phyloP scores from a whole-genome alignment of 495 filamentous ascomycete species.

The Podospora tetraspora region DNA sequence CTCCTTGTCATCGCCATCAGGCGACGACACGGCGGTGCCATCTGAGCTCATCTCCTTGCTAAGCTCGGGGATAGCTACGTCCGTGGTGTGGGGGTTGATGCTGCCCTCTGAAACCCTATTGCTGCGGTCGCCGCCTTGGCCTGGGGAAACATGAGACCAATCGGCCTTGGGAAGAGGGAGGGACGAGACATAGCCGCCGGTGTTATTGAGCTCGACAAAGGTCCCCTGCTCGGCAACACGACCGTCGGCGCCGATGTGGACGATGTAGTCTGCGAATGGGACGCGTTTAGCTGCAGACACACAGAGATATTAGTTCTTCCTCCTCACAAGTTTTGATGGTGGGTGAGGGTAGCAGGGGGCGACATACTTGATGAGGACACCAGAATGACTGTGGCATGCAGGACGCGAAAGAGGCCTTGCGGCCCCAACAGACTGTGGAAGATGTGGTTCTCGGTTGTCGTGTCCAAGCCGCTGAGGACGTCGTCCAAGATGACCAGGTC shows the following conservation, averaged over 20 bases:
- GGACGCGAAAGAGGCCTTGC: constrained; percentile 36
- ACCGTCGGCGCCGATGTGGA: constrained; percentile 45
- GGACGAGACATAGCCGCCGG: constrained; percentile 21
- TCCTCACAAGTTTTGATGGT: no score
- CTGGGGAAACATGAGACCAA: constrained; percentile 10
- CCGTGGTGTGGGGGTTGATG: no score
- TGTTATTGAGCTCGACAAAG: constrained; percentile 26
- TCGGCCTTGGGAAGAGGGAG: constrained; percentile 19
- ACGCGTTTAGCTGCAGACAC: constrained; percentile 22
- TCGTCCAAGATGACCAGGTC: constrained; percentile 25
- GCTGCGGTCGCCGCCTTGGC: not conserved
- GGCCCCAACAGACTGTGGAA: constrained; percentile 51
- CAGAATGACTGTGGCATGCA: constrained; percentile 49
- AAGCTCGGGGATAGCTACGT: no score
- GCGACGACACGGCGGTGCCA: not conserved
- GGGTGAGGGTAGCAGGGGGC: no score
- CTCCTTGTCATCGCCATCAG: not conserved
- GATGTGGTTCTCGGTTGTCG: constrained; percentile 52
- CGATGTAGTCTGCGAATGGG: constrained; percentile 48
- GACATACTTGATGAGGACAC: constrained; percentile 20
- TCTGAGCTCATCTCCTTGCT: constrained; percentile 2
- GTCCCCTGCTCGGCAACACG: constrained; percentile 46
- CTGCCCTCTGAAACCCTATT: not conserved
- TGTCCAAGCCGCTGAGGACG: constrained; percentile 50
- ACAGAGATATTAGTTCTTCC: no score